Percentiles rank a stretch among this genome's conserved stretches.
Conservation (phyloP, 441 rosid species). For the Corymbia citriodora region DNA sequence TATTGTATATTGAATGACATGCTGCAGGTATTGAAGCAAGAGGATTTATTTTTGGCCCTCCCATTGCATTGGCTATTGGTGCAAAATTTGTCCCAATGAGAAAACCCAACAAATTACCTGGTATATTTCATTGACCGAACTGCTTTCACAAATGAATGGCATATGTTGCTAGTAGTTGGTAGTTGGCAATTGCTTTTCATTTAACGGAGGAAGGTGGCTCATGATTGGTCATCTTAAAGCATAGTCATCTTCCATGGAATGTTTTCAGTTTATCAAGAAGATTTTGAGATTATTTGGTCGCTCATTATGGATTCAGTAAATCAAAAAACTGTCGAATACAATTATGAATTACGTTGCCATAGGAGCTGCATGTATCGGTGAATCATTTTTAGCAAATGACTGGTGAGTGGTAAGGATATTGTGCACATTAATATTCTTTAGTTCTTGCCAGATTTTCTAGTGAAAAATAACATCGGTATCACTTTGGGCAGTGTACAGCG, state of each 20-base stretch:
- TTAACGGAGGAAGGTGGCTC: neutral
- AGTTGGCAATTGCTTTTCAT: neutral
- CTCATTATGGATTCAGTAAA: neutral
- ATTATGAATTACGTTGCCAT: neutral
- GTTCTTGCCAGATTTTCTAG: neutral
- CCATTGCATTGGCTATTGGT: conserved; percentile 94
- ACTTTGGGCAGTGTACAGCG: neutral
- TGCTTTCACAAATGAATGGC: neutral
- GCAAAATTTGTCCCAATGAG: conserved; percentile 97
- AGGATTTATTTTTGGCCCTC: conserved; percentile 97
- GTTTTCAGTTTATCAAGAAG: neutral
- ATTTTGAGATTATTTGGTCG: neutral
- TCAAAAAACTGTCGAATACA: neutral
- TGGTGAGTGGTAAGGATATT: neutral
- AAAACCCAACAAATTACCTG: conserved; percentile 93
- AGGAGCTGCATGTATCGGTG: neutral
- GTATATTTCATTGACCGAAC: conserved; percentile 22
- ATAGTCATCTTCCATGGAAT: neutral
- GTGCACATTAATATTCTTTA: neutral
- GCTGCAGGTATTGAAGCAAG: conserved; percentile 88
- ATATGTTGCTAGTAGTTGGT: neutral
- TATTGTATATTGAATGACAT: neutral
- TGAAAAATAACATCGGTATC: neutral
- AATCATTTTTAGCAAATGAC: neutral
- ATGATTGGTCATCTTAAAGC: neutral